Conservation (phyloP, 768 basidiomycete species). For the Tulasnella sp. region DNA sequence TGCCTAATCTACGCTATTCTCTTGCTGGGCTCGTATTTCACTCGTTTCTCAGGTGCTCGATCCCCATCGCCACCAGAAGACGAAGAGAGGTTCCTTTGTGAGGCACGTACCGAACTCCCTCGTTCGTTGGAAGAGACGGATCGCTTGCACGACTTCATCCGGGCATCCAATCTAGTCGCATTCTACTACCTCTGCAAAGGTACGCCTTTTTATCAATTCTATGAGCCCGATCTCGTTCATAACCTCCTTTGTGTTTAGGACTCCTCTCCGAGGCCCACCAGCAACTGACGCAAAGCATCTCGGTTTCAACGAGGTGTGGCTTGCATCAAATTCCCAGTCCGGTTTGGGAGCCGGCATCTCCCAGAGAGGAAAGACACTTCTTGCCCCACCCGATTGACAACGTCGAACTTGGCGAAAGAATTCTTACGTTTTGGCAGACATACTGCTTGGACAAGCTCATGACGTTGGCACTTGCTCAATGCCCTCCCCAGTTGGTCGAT, state of each 20-base stretch:
- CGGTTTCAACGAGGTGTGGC: conserved; percentile 3
- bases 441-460: conserved; percentile 6
- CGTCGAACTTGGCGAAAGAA: conserved; percentile 16
- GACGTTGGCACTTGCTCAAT: conserved; percentile 10
- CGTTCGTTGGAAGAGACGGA: conserved; percentile 1
- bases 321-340: conserved; percentile 13
- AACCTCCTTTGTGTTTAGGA: background rate
- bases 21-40: conserved; percentile 16
- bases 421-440: conserved; percentile 18
- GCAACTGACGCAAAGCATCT: background rate
- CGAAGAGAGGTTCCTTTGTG: conserved; percentile 12
- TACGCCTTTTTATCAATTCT: background rate
- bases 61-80: conserved; percentile 9
- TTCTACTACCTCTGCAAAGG: conserved; percentile 18
- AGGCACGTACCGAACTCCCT: conserved; percentile 10
- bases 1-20: conserved; percentile 16
- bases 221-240: background rate
- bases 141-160: conserved; percentile 14
- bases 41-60: too few relatives aligned
- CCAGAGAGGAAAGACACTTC: background rate
- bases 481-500: conserved; percentile 3
- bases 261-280: conserved; percentile 10
- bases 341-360: conserved; percentile 10
- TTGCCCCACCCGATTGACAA: background rate
- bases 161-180: conserved; percentile 16